Base-by-base conservation (phyloP, 1,139 yeast species). In the Suhomyces chickasaworum region DNA sequence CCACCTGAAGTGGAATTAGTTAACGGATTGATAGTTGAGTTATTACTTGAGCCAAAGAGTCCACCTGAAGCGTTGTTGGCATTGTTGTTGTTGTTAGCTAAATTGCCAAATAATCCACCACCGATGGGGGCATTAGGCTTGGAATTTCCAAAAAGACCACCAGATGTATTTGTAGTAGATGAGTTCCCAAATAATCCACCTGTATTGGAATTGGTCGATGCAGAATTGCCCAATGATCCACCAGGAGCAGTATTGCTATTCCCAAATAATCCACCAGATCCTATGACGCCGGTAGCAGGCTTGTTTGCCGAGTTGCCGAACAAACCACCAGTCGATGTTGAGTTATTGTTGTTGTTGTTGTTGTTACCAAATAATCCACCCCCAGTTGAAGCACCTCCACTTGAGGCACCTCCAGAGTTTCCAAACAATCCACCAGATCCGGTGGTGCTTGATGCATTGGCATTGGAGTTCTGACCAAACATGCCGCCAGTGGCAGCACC, bases 311-410 rank as follows among this genome's bases (percentile, higher is more conserved):
- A 21, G 17, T 40, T 39, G 21, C 41, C 36, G 21, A 39, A 30
- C 17, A 39, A 29, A 13, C 41, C 29, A 25, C 29, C 13, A 10
- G 29, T 25, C 7, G 29, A 25, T 2, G 59, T 33, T 12, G 54
- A 42, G 18, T 55, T 15, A 25, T 42, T 12, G 10, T 34, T 30
- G 17, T 43, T 18, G 42, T 43, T 18, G 42, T 12, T 20, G 18
- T 48, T 39, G 35, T 51, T 52, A 16, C 61, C 64, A 48, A 58
- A 58, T 10, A 59, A 42, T 3, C 60, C 58, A 5, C 53, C 58
- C 4, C 53, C 47, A 16, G 50, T 29, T 7, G 45, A 37, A 16
- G 44, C 32, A 9, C 44, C 51, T 32, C 41, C 38, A 7, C 49
- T 45, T 27, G 52, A 47, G 18, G 45, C 51, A 34, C 41, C 38